Percentiles rank a stretch among this genome's conserved stretches.
These are phyloP conservation scores for Talaromyces sp. DNA, from an alignment of 2,329 filamentous ascomycete genomes.

Conservation along the genomic window DNA sequence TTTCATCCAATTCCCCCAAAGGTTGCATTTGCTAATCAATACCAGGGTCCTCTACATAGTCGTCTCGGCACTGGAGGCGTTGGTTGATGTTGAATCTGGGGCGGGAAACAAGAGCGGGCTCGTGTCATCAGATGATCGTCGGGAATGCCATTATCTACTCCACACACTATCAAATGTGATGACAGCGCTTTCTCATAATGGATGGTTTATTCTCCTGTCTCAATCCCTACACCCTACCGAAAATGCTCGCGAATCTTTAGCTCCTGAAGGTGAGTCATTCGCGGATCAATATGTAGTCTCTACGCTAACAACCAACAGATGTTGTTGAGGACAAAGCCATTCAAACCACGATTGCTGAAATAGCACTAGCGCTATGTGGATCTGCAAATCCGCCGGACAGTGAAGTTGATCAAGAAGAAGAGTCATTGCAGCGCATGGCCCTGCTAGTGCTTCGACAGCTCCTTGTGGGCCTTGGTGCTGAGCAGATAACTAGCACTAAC, in stretches of 20 bases:
- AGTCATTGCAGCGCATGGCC: slow-evolving; percentile 65
- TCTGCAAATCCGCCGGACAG: slow-evolving; percentile 13
- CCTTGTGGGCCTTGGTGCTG: slow-evolving; percentile 34
- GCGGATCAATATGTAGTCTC: not conserved
- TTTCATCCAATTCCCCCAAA: slow-evolving; percentile 14
- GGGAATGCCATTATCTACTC: slow-evolving; percentile 73
- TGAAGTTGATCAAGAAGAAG: slow-evolving; percentile 47
- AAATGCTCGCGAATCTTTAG: slow-evolving; percentile 38
- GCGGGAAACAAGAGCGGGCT: not conserved
- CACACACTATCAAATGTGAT: slow-evolving; percentile 69
- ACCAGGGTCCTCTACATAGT: slow-evolving; percentile 34
- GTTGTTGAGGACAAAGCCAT: slow-evolving; percentile 23
- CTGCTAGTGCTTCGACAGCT: slow-evolving; percentile 58
- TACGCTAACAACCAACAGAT: slow-evolving; percentile 13
- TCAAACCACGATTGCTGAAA: slow-evolving; percentile 28
- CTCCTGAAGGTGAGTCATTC: slow-evolving; percentile 44
- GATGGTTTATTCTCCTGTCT: slow-evolving; percentile 65
- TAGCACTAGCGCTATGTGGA: slow-evolving; percentile 24
- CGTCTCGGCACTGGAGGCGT: slow-evolving; percentile 27
- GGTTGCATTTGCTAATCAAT: not conserved
- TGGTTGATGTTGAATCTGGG: slow-evolving; percentile 19
- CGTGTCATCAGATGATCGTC: slow-evolving; percentile 56
- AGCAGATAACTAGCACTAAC: slow-evolving; percentile 41
- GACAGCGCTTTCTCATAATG: slow-evolving; percentile 60
- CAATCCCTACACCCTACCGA: slow-evolving; percentile 50